Evolutionary conservation across 176 grass and related monocot species (phyloP), one percentile per base, ranked within the genome.

Genomic region (Cenchrus americanus): DNA sequence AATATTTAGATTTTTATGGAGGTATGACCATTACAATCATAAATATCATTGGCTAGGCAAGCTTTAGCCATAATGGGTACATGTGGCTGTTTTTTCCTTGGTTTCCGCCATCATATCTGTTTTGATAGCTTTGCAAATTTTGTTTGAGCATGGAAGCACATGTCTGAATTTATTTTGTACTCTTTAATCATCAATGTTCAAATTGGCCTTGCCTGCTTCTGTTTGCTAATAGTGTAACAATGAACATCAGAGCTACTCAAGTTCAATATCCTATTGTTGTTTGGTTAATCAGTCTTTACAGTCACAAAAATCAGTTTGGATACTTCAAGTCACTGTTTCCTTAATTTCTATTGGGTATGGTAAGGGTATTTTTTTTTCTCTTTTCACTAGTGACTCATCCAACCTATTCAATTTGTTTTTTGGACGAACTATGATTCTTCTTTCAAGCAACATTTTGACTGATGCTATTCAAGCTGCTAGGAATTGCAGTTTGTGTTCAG

Each of bases 331-430:
- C 30, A 55, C 6, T 4, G 67, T 53, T 65, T 76, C 48, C n/a
- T 84, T 6, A 34, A n/a, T 68, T 76, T 77, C 30, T 54, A 1
- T 32, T 62, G 7, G 40, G 71, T 75, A 76, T 19, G 58, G 17
- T 67, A 9, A n/a, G 27, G 34, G 48, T 30, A n/a, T 40, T 75
- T 30, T 30, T 6, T 70, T 40, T 74, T 73, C 42, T 5, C 27
- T 40, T 10, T 24, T 23, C 1, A 52, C 19, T n/a, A 50, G 4
- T 37, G 42, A 27, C 19, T 52, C 26, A 40, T 23, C 5, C 14
- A 47, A 53, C 12, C 42, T 83, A 22, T 50, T 79, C 40, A 72
- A 53, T 78, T 57, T 32, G 61, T 70, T 15, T 62, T 80, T 69
- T 40, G 52, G 44, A 23, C 1, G 0, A 80, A 69, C 48, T 11